These are phyloP conservation scores for Dactylellina sp. DNA, from an alignment of 2,329 filamentous ascomycete genomes.

Conservation along the genomic window DNA sequence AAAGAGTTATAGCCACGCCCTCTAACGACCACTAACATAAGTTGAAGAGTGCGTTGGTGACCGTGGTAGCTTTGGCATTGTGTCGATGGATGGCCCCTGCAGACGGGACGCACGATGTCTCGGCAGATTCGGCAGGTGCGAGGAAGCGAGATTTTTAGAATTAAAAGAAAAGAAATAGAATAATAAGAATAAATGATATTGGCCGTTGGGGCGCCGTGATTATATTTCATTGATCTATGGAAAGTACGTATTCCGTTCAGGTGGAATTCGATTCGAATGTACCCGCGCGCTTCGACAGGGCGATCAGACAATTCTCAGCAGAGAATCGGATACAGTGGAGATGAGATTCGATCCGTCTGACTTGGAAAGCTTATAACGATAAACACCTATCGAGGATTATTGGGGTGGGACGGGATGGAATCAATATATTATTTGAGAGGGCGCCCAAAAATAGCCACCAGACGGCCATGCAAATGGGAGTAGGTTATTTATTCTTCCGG, in stretches of 20 bases:
- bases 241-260: too few species aligned
- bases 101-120: too few species aligned
- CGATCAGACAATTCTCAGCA: conserved; percentile 21
- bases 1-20: too few species aligned
- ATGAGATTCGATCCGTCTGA: conserved; percentile 3
- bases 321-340: neutral
- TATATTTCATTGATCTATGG: conserved; percentile 17
- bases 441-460: conserved; percentile 45
- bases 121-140: conserved; percentile 29
- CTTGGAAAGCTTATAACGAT: too few species aligned
- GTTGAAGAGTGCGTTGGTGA: too few species aligned
- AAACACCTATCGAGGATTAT: too few species aligned
- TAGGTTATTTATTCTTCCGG: too few species aligned
- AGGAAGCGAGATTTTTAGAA: neutral
- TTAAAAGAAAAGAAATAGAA: neutral
- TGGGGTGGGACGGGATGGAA: neutral
- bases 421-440: neutral
- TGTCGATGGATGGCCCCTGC: too few species aligned
- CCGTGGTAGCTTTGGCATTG: too few species aligned
- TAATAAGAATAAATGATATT: neutral
- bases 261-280: too few species aligned
- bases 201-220: conserved; percentile 8
- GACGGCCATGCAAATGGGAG: too few species aligned
- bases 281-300: conserved; percentile 44
- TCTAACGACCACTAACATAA: too few species aligned